Evolutionary conservation across 2,329 filamentous ascomycete species (phyloP), one percentile per base, ranked within the genome.

Genomic region (Exserohilum turcica): DNA sequence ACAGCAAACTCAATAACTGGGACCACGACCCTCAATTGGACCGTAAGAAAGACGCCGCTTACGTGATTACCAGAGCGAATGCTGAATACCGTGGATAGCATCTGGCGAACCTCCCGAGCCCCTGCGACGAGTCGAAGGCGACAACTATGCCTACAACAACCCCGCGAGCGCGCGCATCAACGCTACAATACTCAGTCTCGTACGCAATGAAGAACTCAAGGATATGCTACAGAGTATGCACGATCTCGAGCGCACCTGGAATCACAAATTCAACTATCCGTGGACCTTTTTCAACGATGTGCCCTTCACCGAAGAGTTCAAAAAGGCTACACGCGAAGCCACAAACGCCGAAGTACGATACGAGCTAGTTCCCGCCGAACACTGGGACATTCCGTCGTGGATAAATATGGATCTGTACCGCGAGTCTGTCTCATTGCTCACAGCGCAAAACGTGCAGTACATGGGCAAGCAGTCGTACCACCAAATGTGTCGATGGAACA

Each of bases 241-340:
- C 49, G 93, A 99, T 70, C 82, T 99, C 55, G 94, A 99, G 78
- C 81, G 89, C 61, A 97, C 93, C 1, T 99, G 92, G 92, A 99
- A 99, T 71, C 82, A 86, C 81, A 99, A 99, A 73, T 99, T 97
- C 84, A 99, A 99, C 80, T 99, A 99, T 72, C 94, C 94, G 0
- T 99, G 94, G 91, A 97, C 92, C 7, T 99, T 99, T 75, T 95
- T 99, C 83, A 99, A 99, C 77, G 93, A 99, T 70, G 87, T 90
- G 46, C 90, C 91, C 13, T 99, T 99, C 71, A 87, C 89, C 2
- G 89, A 94, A 13, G 92, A 97, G 67, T 99, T 99, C 80, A 97
- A 95, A 78, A 80, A 79, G 67, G 85, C 84, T 75, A 97, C 92
- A 0, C 81, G 83, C 58, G 91, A 87, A 24, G 87, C 84, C 44